Percentiles rank a stretch among this genome's conserved stretches.
phyloP scores from a whole-genome alignment of 2,329 filamentous ascomycete species.

The Pyrenochaeta sp. region DNA sequence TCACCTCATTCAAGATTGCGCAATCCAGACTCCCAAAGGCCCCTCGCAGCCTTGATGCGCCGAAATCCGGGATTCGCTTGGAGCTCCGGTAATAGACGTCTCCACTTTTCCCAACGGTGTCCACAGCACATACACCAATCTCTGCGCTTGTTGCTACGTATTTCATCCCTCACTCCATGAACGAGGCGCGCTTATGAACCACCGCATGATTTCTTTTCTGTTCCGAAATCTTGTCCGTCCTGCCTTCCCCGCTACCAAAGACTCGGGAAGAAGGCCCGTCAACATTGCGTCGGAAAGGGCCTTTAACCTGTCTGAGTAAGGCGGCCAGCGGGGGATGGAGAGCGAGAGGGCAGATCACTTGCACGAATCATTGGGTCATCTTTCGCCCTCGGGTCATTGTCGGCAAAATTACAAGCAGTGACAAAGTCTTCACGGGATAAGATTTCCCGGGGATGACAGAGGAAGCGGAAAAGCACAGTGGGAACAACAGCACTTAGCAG shows the following conservation, averaged over 20 bases:
- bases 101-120: conserved; percentile 1
- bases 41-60: not conserved
- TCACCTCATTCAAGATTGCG: not conserved
- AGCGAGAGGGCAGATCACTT: conserved; percentile 20
- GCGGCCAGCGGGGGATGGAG: conserved; percentile 15
- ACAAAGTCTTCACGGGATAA: conserved; percentile 18
- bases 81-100: not conserved
- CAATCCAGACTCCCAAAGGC: not conserved
- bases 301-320: conserved; percentile 21
- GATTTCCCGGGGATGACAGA: conserved; percentile 10
- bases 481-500: conserved; percentile 1
- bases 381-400: not conserved
- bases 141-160: not conserved
- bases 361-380: conserved; percentile 16
- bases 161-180: not conserved
- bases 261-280: conserved; percentile 32
- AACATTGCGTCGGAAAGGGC: conserved; percentile 22
- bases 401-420: conserved; percentile 7
- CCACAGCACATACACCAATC: not conserved
- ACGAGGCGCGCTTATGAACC: not conserved
- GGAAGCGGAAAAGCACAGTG: not conserved
- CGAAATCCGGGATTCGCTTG: not conserved
- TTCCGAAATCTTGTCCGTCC: not conserved
- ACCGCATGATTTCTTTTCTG: conserved; percentile 15
- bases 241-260: conserved; percentile 28